phyloP scores from a whole-genome alignment of 441 rosid genomes.

The Isatis lusitanica region DNA sequence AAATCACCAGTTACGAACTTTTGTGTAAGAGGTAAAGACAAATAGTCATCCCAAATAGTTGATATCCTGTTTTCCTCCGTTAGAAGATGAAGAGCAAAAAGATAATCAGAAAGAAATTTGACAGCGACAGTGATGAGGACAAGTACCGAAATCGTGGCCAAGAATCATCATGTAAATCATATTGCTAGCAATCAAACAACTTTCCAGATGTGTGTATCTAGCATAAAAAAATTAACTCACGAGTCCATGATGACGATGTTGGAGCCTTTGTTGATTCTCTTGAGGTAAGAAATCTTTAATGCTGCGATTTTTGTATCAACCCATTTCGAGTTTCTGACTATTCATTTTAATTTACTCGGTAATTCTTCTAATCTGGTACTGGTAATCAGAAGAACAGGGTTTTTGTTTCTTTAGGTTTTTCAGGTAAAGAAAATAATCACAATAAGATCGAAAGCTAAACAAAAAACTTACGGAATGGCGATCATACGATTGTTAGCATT shows the following conservation, averaged over 20 bases:
- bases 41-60: no score
- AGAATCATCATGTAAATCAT: no score
- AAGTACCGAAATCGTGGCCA: no score
- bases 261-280: conserved; percentile 78
- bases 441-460: not conserved
- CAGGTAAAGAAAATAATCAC: not conserved
- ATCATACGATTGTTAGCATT: conserved; percentile 72
- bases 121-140: no score
- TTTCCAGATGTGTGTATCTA: no score
- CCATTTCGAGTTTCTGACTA: conserved; percentile 63
- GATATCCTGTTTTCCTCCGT: no score
- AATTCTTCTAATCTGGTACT: conserved; percentile 81
- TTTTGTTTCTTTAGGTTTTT: not conserved
- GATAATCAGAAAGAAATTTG: no score
- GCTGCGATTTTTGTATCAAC: conserved; percentile 92
- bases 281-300: conserved; percentile 80
- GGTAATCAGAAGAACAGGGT: not conserved
- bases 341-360: conserved; percentile 68
- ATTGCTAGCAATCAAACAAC: no score
- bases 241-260: conserved; percentile 80
- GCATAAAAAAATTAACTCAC: conserved; percentile 39
- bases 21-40: no score
- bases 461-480: conserved; percentile 68
- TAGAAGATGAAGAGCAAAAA: no score
- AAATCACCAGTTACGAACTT: no score